Evolutionary conservation across 2,329 filamentous ascomycete species (phyloP).

Genomic region (Knufia fluminis): DNA sequence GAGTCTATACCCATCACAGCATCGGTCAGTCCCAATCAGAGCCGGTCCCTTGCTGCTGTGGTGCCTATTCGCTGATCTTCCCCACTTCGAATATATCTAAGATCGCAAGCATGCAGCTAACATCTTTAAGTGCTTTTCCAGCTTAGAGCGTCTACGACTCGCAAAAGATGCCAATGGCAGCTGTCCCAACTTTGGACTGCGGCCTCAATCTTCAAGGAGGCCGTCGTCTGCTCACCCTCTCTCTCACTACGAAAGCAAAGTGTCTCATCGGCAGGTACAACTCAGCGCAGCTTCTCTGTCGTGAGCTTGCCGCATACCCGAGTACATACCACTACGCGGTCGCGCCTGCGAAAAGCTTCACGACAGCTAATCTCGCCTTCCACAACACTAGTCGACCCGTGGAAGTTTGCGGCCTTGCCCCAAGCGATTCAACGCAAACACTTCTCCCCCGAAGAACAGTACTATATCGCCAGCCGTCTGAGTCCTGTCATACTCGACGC

Average conservation of each 20-base stretch:
- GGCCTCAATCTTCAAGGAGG: slow-evolving; percentile 1
- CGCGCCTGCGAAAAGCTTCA: slow-evolving; percentile 3
- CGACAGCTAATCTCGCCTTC: slow-evolving; percentile 8
- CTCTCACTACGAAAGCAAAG: slow-evolving; percentile 9
- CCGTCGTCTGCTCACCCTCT: neutral
- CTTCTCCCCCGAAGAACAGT: slow-evolving; percentile 63
- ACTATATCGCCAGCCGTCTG: slow-evolving; percentile 47
- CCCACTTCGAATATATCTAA: slow-evolving; percentile 6
- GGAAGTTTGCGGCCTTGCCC: slow-evolving; percentile 54
- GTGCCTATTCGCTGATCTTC: neutral
- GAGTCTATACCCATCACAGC: neutral
- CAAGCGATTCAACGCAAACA: slow-evolving; percentile 63
- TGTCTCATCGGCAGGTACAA: neutral
- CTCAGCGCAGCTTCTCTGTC: slow-evolving; percentile 6
- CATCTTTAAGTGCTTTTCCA: slow-evolving; percentile 27
- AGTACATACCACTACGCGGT: neutral
- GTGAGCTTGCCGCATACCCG: neutral
- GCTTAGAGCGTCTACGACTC: slow-evolving; percentile 27
- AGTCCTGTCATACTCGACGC: slow-evolving; percentile 48
- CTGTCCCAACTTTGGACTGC: neutral
- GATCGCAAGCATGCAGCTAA: slow-evolving; percentile 17
- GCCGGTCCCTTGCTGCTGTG: neutral
- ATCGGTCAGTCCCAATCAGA: neutral
- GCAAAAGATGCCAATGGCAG: slow-evolving; percentile 22
- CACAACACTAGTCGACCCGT: slow-evolving; percentile 11